Percentiles rank a stretch among this genome's conserved stretches.
Conservation (phyloP, 768 basidiomycete genomes). For the Rossbeevera mucosa region DNA sequence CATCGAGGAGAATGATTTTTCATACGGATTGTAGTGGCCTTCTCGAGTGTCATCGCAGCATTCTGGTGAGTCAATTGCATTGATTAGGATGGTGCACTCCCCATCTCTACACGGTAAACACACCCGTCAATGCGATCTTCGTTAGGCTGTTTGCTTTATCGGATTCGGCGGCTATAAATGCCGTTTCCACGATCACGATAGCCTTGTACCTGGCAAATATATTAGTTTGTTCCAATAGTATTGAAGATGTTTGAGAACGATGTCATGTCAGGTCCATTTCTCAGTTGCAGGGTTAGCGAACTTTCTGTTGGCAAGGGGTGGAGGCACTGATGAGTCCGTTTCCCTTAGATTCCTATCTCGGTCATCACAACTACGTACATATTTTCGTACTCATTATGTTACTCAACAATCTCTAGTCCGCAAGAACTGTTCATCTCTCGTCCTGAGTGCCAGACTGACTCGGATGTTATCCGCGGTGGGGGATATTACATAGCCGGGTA, state of each 20-base stretch:
- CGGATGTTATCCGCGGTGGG: background rate
- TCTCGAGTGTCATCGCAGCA: slow-evolving; percentile 38
- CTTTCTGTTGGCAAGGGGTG: too few species aligned
- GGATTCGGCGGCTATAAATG: slow-evolving; percentile 48
- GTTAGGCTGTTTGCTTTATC: slow-evolving; percentile 44
- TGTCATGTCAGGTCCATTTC: slow-evolving; percentile 45
- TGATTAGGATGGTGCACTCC: slow-evolving; percentile 56
- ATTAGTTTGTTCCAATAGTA: slow-evolving; percentile 45
- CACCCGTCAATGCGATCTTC: slow-evolving; percentile 56
- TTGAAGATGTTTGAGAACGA: slow-evolving; percentile 42
- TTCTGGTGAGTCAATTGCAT: slow-evolving; percentile 53
- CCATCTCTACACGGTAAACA: slow-evolving; percentile 50
- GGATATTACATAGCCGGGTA: background rate
- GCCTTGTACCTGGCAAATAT: slow-evolving; percentile 41
- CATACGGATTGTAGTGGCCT: slow-evolving; percentile 40
- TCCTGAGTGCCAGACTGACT: too few species aligned
- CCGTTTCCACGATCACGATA: slow-evolving; percentile 47
- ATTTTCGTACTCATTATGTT: too few species aligned
- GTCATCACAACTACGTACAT: too few species aligned
- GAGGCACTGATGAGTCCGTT: background rate
- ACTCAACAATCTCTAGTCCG: too few species aligned
- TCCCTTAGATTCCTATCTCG: too few species aligned
- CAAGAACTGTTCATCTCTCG: too few species aligned
- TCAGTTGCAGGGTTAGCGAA: slow-evolving; percentile 37
- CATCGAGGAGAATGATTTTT: background rate